Base-by-base conservation (phyloP, 2,329 filamentous ascomycete genomes). In the Fusarium incarnatum region DNA sequence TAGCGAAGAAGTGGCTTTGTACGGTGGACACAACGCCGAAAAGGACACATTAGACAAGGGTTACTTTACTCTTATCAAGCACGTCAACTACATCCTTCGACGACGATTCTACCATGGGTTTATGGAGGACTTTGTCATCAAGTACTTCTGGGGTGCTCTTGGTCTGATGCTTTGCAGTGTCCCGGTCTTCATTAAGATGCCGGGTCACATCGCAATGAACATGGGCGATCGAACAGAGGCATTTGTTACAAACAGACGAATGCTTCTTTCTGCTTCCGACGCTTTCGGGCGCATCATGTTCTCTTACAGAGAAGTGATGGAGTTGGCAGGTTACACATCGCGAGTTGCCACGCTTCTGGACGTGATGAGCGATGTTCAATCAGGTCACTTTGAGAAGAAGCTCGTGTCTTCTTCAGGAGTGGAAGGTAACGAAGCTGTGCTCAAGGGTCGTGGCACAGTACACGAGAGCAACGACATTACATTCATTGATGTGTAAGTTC, bases 91-190 rank as follows among this genome's bases (percentile, higher is more conserved):
- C 77, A 98, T 98, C 71, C 83, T 99, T 67, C 88, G 94, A 41
- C 87, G 93, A 67, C 89, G 96, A 50, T 92, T 99, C 79, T 98
- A 98, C 80, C 95, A 99, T 79, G 95, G 94, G n/a, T 91, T 99
- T 76, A 98, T 98, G 95, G 96, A 99, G 79, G 96, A 99, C 80
- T 99, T 98, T 80, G 94, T 98, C 61, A 97, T 99, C 81, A 99
- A 99, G 81, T 99, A 99, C 79, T 96, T 98, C 81, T 99, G 96
- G 96, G 96, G 96, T 42, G 95, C 96, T 4, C 81, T 99, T 45
- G 96, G 96, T 3, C 86, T 99, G 70, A 81, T 97, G 69, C 89
- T 99, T 12, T 99, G 96, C 84, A 97, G 94, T 79, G 90, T 97
- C 1, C 96, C 96, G 0, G 95, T 98, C 4, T 99, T 99, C 80